Conservation (phyloP, 1,284 basidiomycete genomes). For the Coriolopsis trogii region DNA sequence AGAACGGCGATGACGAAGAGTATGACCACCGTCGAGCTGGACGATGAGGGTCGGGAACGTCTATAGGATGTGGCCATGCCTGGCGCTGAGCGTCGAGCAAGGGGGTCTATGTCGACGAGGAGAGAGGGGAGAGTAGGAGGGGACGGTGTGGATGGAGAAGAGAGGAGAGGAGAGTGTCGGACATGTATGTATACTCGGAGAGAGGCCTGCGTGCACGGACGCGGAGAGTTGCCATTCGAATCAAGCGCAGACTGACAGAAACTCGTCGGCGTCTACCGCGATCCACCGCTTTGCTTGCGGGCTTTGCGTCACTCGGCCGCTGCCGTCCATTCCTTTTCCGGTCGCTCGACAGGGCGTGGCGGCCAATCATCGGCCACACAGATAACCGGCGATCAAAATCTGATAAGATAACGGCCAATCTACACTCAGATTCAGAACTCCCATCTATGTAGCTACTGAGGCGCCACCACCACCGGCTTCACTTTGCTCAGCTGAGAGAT, state of each 20-base stretch:
- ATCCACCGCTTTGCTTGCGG: too few species aligned
- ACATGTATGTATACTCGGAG: background rate
- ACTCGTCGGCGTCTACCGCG: too few species aligned
- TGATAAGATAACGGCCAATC: background rate
- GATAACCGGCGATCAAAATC: background rate
- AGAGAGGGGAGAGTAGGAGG: background rate
- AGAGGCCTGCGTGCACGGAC: background rate
- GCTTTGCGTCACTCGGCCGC: too few species aligned
- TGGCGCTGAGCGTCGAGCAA: background rate
- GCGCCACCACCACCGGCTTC: conserved; percentile 35
- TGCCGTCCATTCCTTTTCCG: too few species aligned
- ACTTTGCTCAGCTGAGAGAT: conserved; percentile 38
- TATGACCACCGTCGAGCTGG: conserved; percentile 35
- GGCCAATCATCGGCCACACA: conserved; percentile 8
- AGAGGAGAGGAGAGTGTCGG: background rate
- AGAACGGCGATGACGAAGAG: conserved; percentile 48
- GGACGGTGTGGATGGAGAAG: background rate
- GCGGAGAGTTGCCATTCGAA: background rate
- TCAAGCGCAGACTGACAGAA: background rate
- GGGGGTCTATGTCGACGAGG: background rate
- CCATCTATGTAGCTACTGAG: too few species aligned
- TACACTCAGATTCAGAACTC: background rate
- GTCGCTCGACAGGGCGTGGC: background rate
- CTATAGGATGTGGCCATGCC: conserved; percentile 3
- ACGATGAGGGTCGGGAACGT: conserved; percentile 3